Conservation (phyloP, 169 alveolate species). For the Babesia ovata region DNA sequence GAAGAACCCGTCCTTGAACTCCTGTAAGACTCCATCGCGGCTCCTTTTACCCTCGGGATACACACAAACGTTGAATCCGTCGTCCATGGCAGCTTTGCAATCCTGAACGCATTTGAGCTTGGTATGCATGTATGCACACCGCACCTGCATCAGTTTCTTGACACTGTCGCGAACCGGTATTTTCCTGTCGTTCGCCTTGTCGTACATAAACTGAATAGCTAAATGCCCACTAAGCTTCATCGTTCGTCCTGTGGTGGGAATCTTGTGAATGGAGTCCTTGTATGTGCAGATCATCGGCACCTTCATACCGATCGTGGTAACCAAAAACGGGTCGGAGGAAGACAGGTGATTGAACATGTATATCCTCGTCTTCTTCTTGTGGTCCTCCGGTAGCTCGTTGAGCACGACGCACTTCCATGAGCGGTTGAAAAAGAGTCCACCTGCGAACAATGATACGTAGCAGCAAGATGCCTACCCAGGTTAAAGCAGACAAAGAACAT, state of each 20-base stretch:
- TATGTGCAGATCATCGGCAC: slow-evolving; percentile 20
- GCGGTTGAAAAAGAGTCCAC: slow-evolving; percentile 14
- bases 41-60: slow-evolving; percentile 89
- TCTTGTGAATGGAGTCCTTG: slow-evolving; percentile 61
- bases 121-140: background rate
- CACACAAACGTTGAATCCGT: slow-evolving; percentile 66
- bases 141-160: slow-evolving; percentile 36
- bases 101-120: slow-evolving; percentile 13
- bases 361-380: slow-evolving; percentile 25
- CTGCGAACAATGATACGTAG: background rate
- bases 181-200: slow-evolving; percentile 48
- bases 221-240: slow-evolving; percentile 20
- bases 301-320: slow-evolving; percentile 21
- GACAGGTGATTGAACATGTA: slow-evolving; percentile 57
- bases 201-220: slow-evolving; percentile 49
- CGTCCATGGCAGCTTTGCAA: slow-evolving; percentile 32
- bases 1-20: slow-evolving; percentile 87
- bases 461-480: slow-evolving; percentile 7
- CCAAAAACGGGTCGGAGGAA: slow-evolving; percentile 43
- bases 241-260: slow-evolving; percentile 17
- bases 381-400: slow-evolving; percentile 43
- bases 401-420: slow-evolving; percentile 40
- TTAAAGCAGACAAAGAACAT: slow-evolving; percentile 4
- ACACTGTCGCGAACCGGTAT: slow-evolving; percentile 40
- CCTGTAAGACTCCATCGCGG: slow-evolving; percentile 79